Evolutionary conservation across 257 asterid species (phyloP).

Genomic region (Oldenlandia corymbosa): DNA sequence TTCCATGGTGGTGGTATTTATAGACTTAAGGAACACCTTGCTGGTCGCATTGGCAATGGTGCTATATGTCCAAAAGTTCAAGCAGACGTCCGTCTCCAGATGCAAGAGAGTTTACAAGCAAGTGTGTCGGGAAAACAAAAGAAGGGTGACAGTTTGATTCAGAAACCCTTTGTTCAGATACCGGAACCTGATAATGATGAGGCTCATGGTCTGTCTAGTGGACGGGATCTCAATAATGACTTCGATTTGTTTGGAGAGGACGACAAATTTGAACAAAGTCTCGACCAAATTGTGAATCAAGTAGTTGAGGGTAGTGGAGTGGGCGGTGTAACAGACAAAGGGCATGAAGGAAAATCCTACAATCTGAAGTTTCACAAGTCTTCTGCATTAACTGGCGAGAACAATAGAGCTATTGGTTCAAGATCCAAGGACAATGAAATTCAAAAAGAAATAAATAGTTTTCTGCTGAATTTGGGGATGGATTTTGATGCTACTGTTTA

Average conservation of each 20-base stretch:
- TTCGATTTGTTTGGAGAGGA: constrained; percentile 59
- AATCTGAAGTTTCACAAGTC: constrained; percentile 18
- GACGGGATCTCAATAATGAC: constrained; percentile 41
- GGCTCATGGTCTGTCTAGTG: constrained; percentile 27
- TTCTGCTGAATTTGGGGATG: constrained; percentile 66
- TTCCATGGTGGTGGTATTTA: constrained; percentile 97
- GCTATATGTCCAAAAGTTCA: constrained; percentile 78
- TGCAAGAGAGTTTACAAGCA: constrained; percentile 66
- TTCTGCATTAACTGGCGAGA: constrained; percentile 21
- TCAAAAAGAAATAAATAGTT: constrained; percentile 76
- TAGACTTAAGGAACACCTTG: constrained; percentile 90
- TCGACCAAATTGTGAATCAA: constrained; percentile 29
- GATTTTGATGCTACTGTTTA: constrained; percentile 65
- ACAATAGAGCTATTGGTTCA: constrained; percentile 24
- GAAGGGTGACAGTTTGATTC: too few relatives aligned
- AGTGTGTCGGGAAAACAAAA: constrained; percentile 55
- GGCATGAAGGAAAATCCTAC: constrained; percentile 49
- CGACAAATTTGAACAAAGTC: constrained; percentile 48
- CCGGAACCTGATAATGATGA: constrained; percentile 35
- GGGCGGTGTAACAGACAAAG: constrained; percentile 53
- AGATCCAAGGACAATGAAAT: constrained; percentile 43
- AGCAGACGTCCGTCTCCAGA: constrained; percentile 56
- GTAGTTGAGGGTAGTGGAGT: constrained; percentile 35
- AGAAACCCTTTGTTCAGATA: constrained; percentile 46
- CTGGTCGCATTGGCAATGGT: constrained; percentile 91